Base-by-base conservation (phyloP, 2,329 filamentous ascomycete genomes). In the Pestalotiopsis sp. region DNA sequence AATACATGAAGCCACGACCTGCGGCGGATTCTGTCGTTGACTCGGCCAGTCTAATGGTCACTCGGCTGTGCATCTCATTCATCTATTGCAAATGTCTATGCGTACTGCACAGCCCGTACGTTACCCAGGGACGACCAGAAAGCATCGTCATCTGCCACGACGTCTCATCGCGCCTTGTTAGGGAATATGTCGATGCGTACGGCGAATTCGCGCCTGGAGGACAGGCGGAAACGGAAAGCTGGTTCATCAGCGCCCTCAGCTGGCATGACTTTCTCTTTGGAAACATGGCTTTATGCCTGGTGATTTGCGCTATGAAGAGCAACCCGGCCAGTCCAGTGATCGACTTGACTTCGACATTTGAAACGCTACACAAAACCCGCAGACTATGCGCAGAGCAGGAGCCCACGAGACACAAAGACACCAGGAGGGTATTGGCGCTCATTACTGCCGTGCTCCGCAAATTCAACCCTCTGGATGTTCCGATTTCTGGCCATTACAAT, bases 231-330 rank as follows among this genome's bases (percentile, higher is more conserved):
- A 66, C 64, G 13, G 64, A 66, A 20, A 66, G 64, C n/a, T 66
- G 64, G 64, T 66, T 66, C 45, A 31, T 58, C 11, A 66, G 64
- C 20, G 41, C 36, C 14, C 27, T 66, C 3, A 57, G 17, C 14
- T 66, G 64, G 64, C 64, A 66, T 13, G 64, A 66, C 64, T 66
- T 66, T 20, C 49, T 66, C 12, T 66, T 66, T 58, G 64, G 64
- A 12, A 58, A 31, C 13, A 66, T 58, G 52, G 41, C 52, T 5
- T 20, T 66, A 23, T 66, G 64, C 41, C 25, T 66, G n/a, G 52
- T 66, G 17, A 3, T 66, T 14, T 66, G 64, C 12, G 27, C 52
- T 17, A n/a, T 45, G 4, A 57, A 13, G 2, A 25, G 41, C 3
- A 36, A 49, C 4, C 38, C n/a, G 1, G n/a, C 13, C 61, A 25